Evolutionary conservation across 768 basidiomycete species (phyloP), one percentile per base, ranked within the genome.

Genomic region (Pilatotrama ljubarskyi): DNA sequence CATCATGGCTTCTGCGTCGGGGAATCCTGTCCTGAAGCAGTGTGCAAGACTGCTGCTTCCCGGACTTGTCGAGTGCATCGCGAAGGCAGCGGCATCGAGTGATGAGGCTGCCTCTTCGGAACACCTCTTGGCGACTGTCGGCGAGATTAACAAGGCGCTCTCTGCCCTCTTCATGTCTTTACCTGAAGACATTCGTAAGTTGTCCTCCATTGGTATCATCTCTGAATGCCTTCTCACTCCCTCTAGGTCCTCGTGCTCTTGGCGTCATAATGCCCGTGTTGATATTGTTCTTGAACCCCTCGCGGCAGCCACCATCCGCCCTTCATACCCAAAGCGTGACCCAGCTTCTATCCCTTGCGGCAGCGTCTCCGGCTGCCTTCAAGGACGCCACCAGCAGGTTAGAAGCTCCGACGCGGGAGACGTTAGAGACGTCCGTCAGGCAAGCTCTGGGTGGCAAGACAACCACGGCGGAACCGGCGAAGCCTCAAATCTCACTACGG

Each of bases 111-210:
- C 77, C 0, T 69, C 86, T 24, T 74, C 80, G 0, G 86, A 90
- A 38, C 66, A 76, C n/a, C 82, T 87, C 24, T 72, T 79, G 13
- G 79, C 83, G 14, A 88, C 86, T 1, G 76, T 91, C 1, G 84
- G 84, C 7, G 95, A 98, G 72, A 83, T 92, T 13, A 84, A 92
- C 81, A 95, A 88, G 72, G 85, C 91, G 10, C 86, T 97, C 58
- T 76, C 86, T 1, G 76, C 82, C 0, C 82, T 94, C 48, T 83
- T 89, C 54, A 64, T 75, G 0, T 77, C 83, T 0, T 75, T 87
- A 0, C 70, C 80, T 0, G 84, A 87, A 52, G 81, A 82, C 3
- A 78, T 84, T 44, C 83, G 92, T 93, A 69, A 72, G 88, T 77
- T 8, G 8, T 25, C 15, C 14, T n/a, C 36, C n/a, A n/a, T 22